phyloP scores from a whole-genome alignment of 345 rosid species.

The Eutrema japonicum region DNA sequence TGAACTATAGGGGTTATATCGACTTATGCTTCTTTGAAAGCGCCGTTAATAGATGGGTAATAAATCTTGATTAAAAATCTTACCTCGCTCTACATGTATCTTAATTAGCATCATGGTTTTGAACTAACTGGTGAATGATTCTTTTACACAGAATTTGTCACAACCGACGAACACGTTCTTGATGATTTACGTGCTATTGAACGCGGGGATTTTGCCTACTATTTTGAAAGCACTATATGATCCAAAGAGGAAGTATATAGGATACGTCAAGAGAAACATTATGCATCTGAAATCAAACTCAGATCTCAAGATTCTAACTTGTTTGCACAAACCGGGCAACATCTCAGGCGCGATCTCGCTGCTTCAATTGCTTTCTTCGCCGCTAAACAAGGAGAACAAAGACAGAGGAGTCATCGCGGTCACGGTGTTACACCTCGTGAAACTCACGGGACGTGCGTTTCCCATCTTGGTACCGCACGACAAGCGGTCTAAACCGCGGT shows the following conservation, averaged over 20 bases:
- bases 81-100: background rate
- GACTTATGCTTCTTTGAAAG: constrained; percentile 28
- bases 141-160: constrained; percentile 29
- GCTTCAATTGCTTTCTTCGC: constrained; percentile 39
- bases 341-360: constrained; percentile 42
- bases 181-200: constrained; percentile 27
- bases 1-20: constrained; percentile 42
- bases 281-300: constrained; percentile 37
- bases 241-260: constrained; percentile 57
- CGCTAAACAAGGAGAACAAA: constrained; percentile 26
- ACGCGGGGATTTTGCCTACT: constrained; percentile 42
- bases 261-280: constrained; percentile 50
- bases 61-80: background rate
- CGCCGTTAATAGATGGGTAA: constrained; percentile 24
- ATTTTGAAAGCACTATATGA: constrained; percentile 51
- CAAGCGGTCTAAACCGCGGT: constrained; percentile 22
- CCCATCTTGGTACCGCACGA: constrained; percentile 59
- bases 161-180: constrained; percentile 33
- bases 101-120: background rate
- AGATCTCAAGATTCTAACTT: constrained; percentile 55
- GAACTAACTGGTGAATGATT: background rate
- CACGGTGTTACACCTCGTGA: constrained; percentile 54
- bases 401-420: constrained; percentile 46
- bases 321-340: constrained; percentile 56
- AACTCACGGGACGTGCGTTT: constrained; percentile 52